Base-by-base conservation (phyloP, 2,329 filamentous ascomycete genomes). In the Venturia nashicola region DNA sequence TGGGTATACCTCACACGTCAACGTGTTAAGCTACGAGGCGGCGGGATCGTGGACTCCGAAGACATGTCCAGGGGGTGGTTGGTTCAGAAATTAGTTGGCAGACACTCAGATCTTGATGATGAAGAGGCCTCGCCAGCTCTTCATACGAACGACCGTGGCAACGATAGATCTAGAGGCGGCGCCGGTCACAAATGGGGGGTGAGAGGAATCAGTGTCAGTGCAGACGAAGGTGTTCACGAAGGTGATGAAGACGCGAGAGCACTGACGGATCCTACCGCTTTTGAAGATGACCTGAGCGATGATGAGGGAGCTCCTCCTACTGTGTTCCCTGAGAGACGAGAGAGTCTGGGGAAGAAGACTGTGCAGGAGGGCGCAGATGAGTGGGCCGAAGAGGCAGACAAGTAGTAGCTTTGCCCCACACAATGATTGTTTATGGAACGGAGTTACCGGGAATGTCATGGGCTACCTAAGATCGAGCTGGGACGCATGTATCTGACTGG, bases 1-100 rank as follows among this genome's bases (percentile, higher is more conserved):
- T 97, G 92, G 91, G 91, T 97, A 1, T 97, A 97, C 80, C 97
- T 90, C 78, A 89, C 88, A 12, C 84, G 93, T 67, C 93, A 97
- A 78, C 85, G 92, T 65, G 91, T 97, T 71, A 97, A 97, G 86
- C 86, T 97, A 18, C 84, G 93, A 66, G 87, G 85, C 68, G 93
- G 93, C 55, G 90, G 91, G 7, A 82, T 97, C 20, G 90, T 97
- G 16, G 93, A 97, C 72, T 87, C 88, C 4, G 92, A 97, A 68
- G 93, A 97, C 72, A 80, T 96, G 72, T 83, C 86, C 67, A 86
- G 90, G 64, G 90, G 91, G 67, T 97, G 91, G 86, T 79, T 97
- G 36, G 83, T 97, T 11, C 84, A 84, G 68, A 84, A 86, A 61
- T 86, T 96, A 67, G 86, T 96, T 66, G 90, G 88, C 73, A 76